phyloP scores from a whole-genome alignment of 176 grass and related monocot genomes.

The Oryza officinalis region DNA sequence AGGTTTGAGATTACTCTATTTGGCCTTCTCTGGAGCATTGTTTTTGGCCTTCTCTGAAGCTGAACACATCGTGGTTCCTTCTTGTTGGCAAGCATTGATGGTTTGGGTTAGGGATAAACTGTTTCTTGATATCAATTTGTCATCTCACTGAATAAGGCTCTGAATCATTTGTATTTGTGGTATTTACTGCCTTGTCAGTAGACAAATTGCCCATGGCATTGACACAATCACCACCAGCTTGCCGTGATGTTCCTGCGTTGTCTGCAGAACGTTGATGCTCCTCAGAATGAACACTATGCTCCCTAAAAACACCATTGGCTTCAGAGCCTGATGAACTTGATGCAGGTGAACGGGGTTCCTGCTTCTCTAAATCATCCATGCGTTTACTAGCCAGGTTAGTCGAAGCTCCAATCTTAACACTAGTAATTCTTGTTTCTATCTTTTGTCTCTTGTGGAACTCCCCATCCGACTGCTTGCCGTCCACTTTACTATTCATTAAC shows the following conservation, averaged over 20 bases:
- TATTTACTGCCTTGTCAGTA: slow-evolving; percentile 60
- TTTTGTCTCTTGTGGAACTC: slow-evolving; percentile 59
- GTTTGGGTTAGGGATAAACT: slow-evolving; percentile 19
- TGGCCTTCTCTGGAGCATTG: slow-evolving; percentile 24
- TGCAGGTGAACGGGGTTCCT: slow-evolving; percentile 17
- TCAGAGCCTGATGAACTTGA: slow-evolving; percentile 31
- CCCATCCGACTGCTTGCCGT: slow-evolving; percentile 50
- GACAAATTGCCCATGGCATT: slow-evolving; percentile 48
- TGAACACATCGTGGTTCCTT: slow-evolving; percentile 13
- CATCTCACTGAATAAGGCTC: slow-evolving; percentile 87
- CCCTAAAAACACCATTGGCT: slow-evolving; percentile 52
- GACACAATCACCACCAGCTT: slow-evolving; percentile 46
- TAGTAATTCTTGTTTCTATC: slow-evolving; percentile 60
- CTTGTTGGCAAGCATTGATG: slow-evolving; percentile 18
- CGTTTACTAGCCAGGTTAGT: slow-evolving; percentile 35
- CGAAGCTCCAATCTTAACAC: slow-evolving; percentile 48
- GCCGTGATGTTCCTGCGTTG: slow-evolving; percentile 41
- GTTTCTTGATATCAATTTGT: slow-evolving; percentile 27
- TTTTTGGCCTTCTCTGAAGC: slow-evolving; percentile 18
- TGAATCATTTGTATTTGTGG: slow-evolving; percentile 50
- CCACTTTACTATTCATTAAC: slow-evolving; percentile 21
- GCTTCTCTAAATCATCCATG: slow-evolving; percentile 42
- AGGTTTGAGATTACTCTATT: slow-evolving; percentile 25
- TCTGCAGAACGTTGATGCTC: slow-evolving; percentile 42
- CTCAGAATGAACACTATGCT: slow-evolving; percentile 37